Evolutionary conservation across 257 asterid species (phyloP).

Genomic region (Forsythia viridissima): DNA sequence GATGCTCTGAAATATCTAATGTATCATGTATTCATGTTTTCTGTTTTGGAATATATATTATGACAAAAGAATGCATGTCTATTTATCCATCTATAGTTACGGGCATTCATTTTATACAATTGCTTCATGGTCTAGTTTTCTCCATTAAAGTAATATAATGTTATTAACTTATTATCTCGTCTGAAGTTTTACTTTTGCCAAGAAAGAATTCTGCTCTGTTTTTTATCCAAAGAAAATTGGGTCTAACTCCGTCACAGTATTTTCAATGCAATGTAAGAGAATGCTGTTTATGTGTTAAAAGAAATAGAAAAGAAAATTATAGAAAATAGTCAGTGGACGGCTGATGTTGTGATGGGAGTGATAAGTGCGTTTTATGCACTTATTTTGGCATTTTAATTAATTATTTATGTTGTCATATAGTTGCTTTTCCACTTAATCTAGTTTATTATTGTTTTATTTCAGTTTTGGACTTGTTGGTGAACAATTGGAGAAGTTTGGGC

Average conservation of each 20-base stretch:
- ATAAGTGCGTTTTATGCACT: no score
- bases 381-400: no score
- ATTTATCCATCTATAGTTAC: background rate
- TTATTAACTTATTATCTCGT: constrained; percentile 4
- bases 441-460: no score
- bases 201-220: background rate
- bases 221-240: background rate
- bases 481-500: no score
- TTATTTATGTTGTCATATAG: no score
- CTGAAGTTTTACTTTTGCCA: constrained; percentile 1
- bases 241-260: background rate
- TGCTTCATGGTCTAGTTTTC: background rate
- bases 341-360: background rate
- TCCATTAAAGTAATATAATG: constrained; percentile 14
- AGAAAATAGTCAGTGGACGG: background rate
- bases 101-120: background rate
- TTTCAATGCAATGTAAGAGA: background rate
- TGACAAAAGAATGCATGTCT: background rate
- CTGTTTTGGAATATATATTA: no score
- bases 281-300: constrained; percentile 7
- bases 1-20: no score
- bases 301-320: constrained; percentile 3
- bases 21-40: no score
- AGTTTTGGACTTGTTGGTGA: no score
- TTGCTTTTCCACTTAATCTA: no score